A percentile compares a stretch with the other conserved stretches of the same genome.
Conservation (phyloP, 352 stramenopile genomes). For the Blastocystis sp. region DNA sequence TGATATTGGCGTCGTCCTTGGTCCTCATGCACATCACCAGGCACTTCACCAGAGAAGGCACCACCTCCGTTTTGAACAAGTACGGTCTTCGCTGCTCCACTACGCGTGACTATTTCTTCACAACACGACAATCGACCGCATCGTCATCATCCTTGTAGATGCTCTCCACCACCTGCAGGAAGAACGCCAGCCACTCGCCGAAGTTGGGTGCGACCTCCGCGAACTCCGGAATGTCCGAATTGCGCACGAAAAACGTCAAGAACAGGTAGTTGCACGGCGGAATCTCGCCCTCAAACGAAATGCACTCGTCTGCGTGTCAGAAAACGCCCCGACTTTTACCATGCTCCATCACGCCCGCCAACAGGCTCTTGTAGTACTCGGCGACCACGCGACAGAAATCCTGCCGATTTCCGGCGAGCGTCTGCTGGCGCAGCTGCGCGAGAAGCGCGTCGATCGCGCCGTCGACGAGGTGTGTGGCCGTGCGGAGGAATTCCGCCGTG, state of each 20-base stretch:
- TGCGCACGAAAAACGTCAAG: conserved; percentile 10
- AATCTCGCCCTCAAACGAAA: background rate
- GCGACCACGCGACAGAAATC: conserved; percentile 37
- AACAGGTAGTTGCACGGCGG: background rate
- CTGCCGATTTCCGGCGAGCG: background rate
- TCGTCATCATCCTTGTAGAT: conserved; percentile 15
- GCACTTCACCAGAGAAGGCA: background rate
- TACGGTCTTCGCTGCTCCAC: background rate
- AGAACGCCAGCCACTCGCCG: conserved; percentile 32
- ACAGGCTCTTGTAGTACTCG: conserved; percentile 5
- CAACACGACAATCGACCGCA: background rate
- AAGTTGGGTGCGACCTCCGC: background rate
- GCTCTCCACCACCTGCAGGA: conserved; percentile 21
- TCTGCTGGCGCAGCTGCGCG: background rate
- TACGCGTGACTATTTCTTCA: background rate
- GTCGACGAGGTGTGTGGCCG: background rate
- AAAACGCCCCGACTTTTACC: background rate
- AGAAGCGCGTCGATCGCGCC: conserved; percentile 1
- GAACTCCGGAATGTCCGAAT: conserved; percentile 37
- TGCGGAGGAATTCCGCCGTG: background rate
- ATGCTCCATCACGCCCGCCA: background rate
- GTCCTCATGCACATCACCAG: background rate
- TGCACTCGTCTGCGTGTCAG: background rate
- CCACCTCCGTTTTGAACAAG: background rate
- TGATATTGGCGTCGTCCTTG: background rate